Percentiles rank a stretch among this genome's conserved stretches.
These are phyloP conservation scores for Suhomyces anneliseae DNA, from an alignment of 1,139 yeast genomes.

Conservation along the genomic window DNA sequence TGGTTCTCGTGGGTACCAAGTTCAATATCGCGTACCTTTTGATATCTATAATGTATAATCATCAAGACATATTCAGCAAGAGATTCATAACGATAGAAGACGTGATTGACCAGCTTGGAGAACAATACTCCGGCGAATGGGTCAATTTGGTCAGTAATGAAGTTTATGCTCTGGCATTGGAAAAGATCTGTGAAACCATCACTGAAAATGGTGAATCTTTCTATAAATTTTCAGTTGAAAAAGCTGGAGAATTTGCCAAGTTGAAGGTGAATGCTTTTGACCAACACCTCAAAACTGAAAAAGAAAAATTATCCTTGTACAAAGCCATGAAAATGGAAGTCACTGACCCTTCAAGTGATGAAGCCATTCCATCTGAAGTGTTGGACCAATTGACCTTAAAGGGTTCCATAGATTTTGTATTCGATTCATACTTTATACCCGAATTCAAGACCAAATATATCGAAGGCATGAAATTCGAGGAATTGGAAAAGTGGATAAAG, in stretches of 20 bases:
- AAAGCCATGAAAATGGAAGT: constrained; percentile 19
- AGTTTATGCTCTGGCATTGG: constrained; percentile 25
- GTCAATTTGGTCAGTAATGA: constrained; percentile 24
- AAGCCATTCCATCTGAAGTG: constrained; percentile 30
- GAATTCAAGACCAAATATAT: constrained; percentile 19
- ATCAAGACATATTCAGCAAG: constrained; percentile 25
- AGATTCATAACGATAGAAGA: constrained; percentile 51
- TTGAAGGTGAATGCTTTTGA: constrained; percentile 30
- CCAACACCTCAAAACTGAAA: constrained; percentile 20
- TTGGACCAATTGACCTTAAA: constrained; percentile 21
- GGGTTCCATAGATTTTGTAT: constrained; percentile 32
- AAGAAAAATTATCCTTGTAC: constrained; percentile 12
- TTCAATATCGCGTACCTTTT: constrained; percentile 46
- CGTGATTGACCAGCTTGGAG: constrained; percentile 40
- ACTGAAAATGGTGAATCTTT: constrained; percentile 50
- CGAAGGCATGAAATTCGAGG: constrained; percentile 20
- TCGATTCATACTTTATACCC: constrained; percentile 26
- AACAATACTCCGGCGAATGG: constrained; percentile 23
- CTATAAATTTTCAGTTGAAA: constrained; percentile 41
- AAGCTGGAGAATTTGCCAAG: constrained; percentile 32
- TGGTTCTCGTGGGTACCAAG: constrained; percentile 41
- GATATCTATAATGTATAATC: constrained; percentile 33
- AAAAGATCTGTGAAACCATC: constrained; percentile 43
- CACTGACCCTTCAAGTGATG: constrained; percentile 20
- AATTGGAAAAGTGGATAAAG: constrained; percentile 30